Percentiles rank a stretch among this genome's conserved stretches.
These are phyloP conservation scores for Luffa aegyptiaca DNA, from an alignment of 306 rosid genomes.

Conservation along the genomic window DNA sequence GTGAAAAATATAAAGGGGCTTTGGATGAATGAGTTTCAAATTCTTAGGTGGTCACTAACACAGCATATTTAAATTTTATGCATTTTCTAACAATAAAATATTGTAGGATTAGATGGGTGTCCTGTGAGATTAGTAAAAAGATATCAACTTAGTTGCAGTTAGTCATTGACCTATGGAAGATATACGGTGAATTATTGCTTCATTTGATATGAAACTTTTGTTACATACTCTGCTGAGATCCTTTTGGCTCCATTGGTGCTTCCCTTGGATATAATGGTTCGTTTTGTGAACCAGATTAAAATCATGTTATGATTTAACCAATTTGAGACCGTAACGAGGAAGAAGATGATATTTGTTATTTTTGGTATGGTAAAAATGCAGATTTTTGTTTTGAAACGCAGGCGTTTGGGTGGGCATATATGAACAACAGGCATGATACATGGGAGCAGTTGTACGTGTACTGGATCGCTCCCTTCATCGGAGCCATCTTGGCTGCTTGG, in stretches of 20 bases:
- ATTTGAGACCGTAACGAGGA: background rate
- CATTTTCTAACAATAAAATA: background rate
- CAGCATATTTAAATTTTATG: background rate
- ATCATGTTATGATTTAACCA: background rate
- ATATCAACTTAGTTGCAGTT: background rate
- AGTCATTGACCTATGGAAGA: background rate
- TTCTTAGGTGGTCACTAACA: background rate
- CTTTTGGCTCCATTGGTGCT: background rate
- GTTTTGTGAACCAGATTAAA: background rate
- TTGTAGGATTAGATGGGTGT: background rate
- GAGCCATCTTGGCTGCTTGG: conserved; percentile 77
- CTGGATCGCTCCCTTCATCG: conserved; percentile 68
- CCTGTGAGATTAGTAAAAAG: background rate
- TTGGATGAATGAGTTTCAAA: background rate
- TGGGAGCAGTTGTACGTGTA: conserved; percentile 88
- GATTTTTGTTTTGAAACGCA: conserved; percentile 17
- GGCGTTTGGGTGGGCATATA: conserved; percentile 94
- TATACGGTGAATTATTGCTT: background rate
- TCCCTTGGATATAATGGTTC: background rate
- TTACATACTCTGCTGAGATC: background rate
- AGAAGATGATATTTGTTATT: background rate
- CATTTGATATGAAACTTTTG: background rate
- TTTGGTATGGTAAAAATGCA: background rate
- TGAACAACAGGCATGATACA: conserved; percentile 55
- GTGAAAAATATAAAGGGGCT: background rate